phyloP scores from a whole-genome alignment of 2,329 filamentous ascomycete species.

The Fusarium dimerum region DNA sequence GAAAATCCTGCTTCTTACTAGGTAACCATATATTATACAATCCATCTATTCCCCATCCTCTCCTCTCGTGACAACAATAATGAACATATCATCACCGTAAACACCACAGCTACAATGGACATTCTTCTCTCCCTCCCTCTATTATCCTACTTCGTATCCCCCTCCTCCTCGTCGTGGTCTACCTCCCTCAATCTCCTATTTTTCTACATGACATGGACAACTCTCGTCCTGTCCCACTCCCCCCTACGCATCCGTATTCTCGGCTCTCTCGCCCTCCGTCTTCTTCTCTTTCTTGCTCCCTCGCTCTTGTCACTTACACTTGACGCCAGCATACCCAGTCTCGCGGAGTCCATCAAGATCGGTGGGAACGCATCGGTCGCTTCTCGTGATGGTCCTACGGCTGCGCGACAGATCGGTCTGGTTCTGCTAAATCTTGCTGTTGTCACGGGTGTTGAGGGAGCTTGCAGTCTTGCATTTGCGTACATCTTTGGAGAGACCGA shows the following conservation, averaged over 20 bases:
- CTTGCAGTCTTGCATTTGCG: constrained; percentile 39
- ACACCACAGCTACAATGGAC: constrained; percentile 49
- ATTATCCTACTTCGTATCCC: constrained; percentile 66
- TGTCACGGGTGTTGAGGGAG: constrained; percentile 45
- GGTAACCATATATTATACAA: not conserved
- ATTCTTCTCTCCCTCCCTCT: constrained; percentile 72
- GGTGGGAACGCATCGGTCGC: constrained; percentile 56
- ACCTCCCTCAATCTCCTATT: constrained; percentile 84
- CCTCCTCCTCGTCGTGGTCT: constrained; percentile 65
- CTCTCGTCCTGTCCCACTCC: constrained; percentile 75
- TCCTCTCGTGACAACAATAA: not conserved
- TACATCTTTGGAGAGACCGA: constrained; percentile 39
- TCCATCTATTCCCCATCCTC: not conserved
- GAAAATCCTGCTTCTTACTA: not conserved
- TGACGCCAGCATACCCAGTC: constrained; percentile 68
- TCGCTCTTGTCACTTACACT: constrained; percentile 72
- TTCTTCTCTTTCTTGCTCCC: constrained; percentile 72
- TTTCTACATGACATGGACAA: constrained; percentile 89
- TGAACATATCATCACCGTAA: not conserved
- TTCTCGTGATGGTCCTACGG: constrained; percentile 39
- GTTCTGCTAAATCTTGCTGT: constrained; percentile 49
- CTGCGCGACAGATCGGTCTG: constrained; percentile 41
- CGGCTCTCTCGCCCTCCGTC: constrained; percentile 66
- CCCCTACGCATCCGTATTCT: constrained; percentile 74
- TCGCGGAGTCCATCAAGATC: constrained; percentile 69